A percentile compares a stretch with the other conserved stretches of the same genome.
Conservation (phyloP, 164 flowering plant genomes). For the Umbilicus rupestris region DNA sequence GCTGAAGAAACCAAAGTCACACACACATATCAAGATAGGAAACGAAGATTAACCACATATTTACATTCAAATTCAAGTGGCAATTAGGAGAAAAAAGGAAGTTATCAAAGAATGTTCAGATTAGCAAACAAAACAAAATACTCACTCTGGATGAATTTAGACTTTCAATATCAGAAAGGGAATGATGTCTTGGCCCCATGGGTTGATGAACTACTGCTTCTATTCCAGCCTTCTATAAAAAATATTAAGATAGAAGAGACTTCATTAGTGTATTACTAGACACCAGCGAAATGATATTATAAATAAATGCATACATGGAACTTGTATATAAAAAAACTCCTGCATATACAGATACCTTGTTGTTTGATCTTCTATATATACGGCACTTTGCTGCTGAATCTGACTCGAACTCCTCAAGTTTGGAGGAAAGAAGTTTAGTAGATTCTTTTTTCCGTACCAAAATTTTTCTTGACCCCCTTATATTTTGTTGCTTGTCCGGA, state of each 20-base stretch:
- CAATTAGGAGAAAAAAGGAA: not conserved
- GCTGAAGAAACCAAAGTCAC: not conserved
- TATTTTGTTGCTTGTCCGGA: conserved; percentile 24
- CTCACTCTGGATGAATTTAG: conserved; percentile 1
- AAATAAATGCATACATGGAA: too few species aligned
- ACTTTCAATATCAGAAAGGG: not conserved
- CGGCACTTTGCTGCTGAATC: conserved; percentile 88
- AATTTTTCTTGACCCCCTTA: conserved; percentile 49
- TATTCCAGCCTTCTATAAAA: not conserved
- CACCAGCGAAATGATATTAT: too few species aligned
- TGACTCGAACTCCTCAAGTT: conserved; percentile 41
- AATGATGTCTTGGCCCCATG: conserved; percentile 6
- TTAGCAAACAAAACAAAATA: not conserved
- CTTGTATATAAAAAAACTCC: too few species aligned
- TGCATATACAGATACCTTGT: conserved; percentile 31
- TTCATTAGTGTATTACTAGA: too few species aligned
- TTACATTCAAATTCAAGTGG: not conserved
- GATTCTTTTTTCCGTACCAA: conserved; percentile 31
- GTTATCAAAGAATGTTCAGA: not conserved
- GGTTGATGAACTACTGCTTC: not conserved
- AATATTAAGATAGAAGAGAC: not conserved
- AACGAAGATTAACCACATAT: not conserved
- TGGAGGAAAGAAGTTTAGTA: conserved; percentile 23
- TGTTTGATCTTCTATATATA: conserved; percentile 30
- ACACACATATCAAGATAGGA: not conserved